Conservation (phyloP, 768 basidiomycete genomes). For the Cystobasidium tubakii region DNA sequence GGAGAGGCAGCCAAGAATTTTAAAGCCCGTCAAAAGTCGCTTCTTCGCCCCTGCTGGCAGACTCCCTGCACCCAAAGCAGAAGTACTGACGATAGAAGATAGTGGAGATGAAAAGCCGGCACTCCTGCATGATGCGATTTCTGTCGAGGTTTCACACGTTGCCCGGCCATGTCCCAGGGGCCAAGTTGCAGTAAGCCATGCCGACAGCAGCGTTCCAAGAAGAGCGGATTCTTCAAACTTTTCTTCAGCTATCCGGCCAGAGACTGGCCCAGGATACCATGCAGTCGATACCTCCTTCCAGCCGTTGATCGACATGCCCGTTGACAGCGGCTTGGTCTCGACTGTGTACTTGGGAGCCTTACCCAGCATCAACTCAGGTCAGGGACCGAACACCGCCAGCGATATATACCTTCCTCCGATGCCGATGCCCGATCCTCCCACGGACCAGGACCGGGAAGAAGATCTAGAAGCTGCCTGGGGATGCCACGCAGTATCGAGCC, state of each 20-base stretch:
- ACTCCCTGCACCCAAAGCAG: not conserved
- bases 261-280: no score
- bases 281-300: no score
- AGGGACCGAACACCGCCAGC: not conserved
- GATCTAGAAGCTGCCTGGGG: not conserved
- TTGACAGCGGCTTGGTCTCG: no score
- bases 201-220: no score
- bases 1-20: not conserved
- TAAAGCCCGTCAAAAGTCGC: constrained; percentile 14
- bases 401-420: not conserved
- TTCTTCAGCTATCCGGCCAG: no score
- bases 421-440: not conserved
- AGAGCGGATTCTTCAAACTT: no score
- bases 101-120: not conserved
- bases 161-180: no score
- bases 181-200: not conserved
- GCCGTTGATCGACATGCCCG: no score
- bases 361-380: not conserved
- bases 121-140: no score
- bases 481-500: not conserved
- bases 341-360: not conserved
- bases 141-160: no score
- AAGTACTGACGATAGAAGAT: not conserved
- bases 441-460: not conserved
- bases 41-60: not conserved